Conservation (phyloP, 192 early-diverging fungal genomes). For the Coemansia sp. region DNA sequence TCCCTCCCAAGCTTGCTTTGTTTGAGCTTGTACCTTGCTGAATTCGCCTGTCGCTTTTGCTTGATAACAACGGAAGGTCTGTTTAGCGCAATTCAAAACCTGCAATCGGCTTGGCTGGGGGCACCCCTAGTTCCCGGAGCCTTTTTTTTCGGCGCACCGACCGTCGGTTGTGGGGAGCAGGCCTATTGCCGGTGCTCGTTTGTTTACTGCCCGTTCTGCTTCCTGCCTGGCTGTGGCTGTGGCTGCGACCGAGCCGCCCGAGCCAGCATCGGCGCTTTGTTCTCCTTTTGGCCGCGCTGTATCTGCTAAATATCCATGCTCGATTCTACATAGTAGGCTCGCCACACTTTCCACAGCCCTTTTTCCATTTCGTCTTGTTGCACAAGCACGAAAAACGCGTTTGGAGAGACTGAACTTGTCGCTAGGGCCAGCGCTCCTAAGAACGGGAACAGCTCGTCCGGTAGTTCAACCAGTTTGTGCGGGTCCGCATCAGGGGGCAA, state of each 20-base stretch:
- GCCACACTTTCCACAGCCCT: not conserved
- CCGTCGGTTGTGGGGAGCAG: too few relatives aligned
- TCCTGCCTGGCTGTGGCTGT: not conserved
- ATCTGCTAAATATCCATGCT: not conserved
- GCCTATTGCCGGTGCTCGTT: not conserved
- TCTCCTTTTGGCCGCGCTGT: not conserved
- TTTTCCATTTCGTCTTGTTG: not conserved
- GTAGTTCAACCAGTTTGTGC: too few relatives aligned
- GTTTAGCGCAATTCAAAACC: too few relatives aligned
- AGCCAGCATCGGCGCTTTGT: not conserved
- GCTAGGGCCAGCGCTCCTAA: too few relatives aligned
- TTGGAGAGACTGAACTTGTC: not conserved
- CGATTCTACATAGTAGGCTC: not conserved
- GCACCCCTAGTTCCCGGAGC: too few relatives aligned
- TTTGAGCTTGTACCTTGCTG: too few relatives aligned
- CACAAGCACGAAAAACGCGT: not conserved
- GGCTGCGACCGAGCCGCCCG: not conserved
- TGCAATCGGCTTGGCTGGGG: too few relatives aligned
- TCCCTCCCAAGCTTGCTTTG: too few relatives aligned
- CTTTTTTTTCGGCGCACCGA: not conserved
- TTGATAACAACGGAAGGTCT: too few relatives aligned
- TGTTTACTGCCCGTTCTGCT: constrained; percentile 2
- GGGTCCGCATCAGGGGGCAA: too few relatives aligned
- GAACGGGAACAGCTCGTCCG: too few relatives aligned
- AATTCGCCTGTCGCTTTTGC: too few relatives aligned